Percentiles rank a stretch among this genome's conserved stretches.
Conservation (phyloP, 768 basidiomycete genomes). For the Pholiota conissans region DNA sequence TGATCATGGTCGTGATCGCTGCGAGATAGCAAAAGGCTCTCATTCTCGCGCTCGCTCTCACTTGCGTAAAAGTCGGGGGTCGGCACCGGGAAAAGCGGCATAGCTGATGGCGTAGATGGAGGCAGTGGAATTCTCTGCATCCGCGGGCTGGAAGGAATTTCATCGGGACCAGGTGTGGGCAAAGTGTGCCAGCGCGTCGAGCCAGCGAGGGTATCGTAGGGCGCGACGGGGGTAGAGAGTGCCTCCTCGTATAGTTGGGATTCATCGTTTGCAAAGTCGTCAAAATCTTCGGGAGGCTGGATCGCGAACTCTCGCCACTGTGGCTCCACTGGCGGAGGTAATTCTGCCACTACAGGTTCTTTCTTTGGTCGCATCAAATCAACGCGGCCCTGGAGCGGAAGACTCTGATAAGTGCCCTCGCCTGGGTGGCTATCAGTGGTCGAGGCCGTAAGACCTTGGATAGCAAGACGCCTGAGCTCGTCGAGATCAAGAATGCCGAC, state of each 20-base stretch:
- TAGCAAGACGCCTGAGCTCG: conserved; percentile 60
- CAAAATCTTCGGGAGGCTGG: conserved; percentile 18
- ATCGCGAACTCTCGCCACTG: conserved; percentile 19
- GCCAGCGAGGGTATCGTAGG: conserved; percentile 27
- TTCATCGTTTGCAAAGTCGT: conserved; percentile 16
- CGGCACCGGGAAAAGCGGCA: conserved; percentile 18
- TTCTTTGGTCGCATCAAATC: conserved; percentile 75
- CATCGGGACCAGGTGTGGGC: conserved; percentile 61
- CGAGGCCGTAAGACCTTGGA: conserved; percentile 51
- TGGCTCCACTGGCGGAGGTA: conserved; percentile 15
- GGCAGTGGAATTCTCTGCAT: conserved; percentile 44
- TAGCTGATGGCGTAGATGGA: conserved; percentile 43
- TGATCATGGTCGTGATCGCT: conserved; percentile 20
- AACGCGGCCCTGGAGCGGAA: conserved; percentile 87
- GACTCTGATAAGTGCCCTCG: conserved; percentile 73
- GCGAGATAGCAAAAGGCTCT: conserved; percentile 20
- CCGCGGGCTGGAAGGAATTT: conserved; percentile 64
- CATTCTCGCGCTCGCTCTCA: conserved; percentile 29
- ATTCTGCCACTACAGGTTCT: conserved; percentile 15
- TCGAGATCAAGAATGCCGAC: conserved; percentile 49
- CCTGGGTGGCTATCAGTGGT: conserved; percentile 26
- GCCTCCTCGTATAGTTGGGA: conserved; percentile 24
- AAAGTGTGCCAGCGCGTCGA: conserved; percentile 47
- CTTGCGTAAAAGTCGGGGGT: conserved; percentile 30
- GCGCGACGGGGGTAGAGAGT: conserved; percentile 39